Evolutionary conservation across 2,329 filamentous ascomycete genomes (phyloP), one percentile per base, ranked within the genome.

Genomic region (Apiospora sp.): DNA sequence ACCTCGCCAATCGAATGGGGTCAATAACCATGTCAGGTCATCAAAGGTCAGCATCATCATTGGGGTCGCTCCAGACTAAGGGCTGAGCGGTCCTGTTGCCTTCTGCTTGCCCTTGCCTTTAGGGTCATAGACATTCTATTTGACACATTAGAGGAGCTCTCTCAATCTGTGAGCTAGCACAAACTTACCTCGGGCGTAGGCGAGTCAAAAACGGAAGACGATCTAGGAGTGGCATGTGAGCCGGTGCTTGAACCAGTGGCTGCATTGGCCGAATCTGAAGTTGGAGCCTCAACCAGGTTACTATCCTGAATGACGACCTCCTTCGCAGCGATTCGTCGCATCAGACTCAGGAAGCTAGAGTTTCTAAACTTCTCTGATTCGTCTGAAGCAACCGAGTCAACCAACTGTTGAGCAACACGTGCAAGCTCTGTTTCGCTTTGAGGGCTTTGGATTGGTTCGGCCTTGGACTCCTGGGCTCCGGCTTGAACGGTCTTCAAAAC

Each of bases 231-330:
- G 30, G 22, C 34, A 22, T 64, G 34, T 12, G 58, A 64, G 19
- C 58, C 58, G 58, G 6, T 64, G 10, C 34, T 64, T 37, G 58
- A 41, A 64, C 8, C 34, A 41, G 58, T 12, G 34, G 58, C 6
- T 41, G 58, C 34, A 13, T 41, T 37, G 24, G n/a, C 14, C 67
- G 27, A 22, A 14, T 48, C 67, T 46, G 67, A 43, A 48, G 43
- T 48, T 48, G 67, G 41, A 43, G 72, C 70, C 37, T 80, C 87
- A 67, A 92, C 89, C 77, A 93, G 86, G 77, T 90, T 89, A 79
- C 94, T 92, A 54, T 92, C 93, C 75, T 93, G 87, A 49, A 96
- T 90, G 68, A 88, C 88, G 19, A 95, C 90, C 83, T 96, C 91
- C 71, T 88, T 86, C 78, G 94, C 91, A 70, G 92, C 88, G 71